phyloP scores from a whole-genome alignment of 495 filamentous ascomycete species.

The Evernia prunastri region DNA sequence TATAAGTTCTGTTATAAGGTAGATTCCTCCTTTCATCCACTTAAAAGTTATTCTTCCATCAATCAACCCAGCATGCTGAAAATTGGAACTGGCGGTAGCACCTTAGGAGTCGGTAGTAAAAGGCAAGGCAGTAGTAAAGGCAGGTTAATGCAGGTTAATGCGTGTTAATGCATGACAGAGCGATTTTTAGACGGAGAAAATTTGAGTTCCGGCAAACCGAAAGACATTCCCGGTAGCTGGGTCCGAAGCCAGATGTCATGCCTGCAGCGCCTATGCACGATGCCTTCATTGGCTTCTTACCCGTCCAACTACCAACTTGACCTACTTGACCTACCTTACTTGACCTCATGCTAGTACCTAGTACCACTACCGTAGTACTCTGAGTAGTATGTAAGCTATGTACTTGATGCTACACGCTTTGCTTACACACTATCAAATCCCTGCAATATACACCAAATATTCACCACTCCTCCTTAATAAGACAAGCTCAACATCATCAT shows the following conservation, averaged over 20 bases:
- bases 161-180: background rate
- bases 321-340: no score
- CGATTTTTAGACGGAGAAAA: background rate
- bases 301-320: background rate
- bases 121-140: no score
- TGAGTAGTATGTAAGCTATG: no score
- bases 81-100: no score
- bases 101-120: no score
- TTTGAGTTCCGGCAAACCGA: background rate
- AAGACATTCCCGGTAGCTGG: constrained; percentile 8
- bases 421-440: background rate
- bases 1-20: no score
- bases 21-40: background rate
- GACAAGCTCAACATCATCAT: background rate
- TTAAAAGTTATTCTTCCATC: no score
- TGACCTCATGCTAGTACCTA: no score
- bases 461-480: background rate
- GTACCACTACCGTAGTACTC: no score
- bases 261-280: constrained; percentile 9
- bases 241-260: constrained; percentile 9
- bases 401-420: no score
- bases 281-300: background rate
- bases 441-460: background rate
- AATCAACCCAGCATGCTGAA: no score
- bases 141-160: background rate